Base-by-base conservation (phyloP, 1,284 basidiomycete genomes). In the Cryptococcus floricola region DNA sequence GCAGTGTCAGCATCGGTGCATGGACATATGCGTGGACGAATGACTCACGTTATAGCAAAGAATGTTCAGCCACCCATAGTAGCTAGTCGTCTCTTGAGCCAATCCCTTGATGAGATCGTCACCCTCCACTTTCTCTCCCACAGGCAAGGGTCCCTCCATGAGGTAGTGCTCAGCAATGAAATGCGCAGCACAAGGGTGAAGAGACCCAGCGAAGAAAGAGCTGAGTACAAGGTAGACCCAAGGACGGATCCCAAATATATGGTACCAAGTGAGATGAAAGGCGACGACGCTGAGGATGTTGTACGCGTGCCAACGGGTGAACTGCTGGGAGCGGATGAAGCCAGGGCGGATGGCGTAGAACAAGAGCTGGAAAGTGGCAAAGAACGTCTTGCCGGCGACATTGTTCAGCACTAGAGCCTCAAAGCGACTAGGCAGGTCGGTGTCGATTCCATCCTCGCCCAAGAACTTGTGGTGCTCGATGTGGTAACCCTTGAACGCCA, bases 91-190 rank as follows among this genome's bases (percentile, higher is more conserved):
- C 79, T 98, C 96, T 74, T 98, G 94, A 18, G 64, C 69, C 41
- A 77, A 61, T 34, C 60, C 67, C 52, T 70, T 63, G 16, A 70
- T 58, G 42, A 58, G 52, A 19, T 52, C 57, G 45, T 59, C 50
- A 70, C 76, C 57, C 63, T 71, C 50, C 58, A 38, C 23, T 14
- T 68, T 58, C 34, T 57, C 57, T 19, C 57, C 60, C 9, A 56
- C 56, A 18, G 55, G 54, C 18, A 50, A 39, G 52, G 89, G 81
- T 4, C 88, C 88, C 65, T 92, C 89, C 87, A 92, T 94, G 31
- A 96, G 81, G 70, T 94, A 95, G 75, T 96, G 92, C 77, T 97
- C 93, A 4, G 93, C 93, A 63, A 98, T 97, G 70, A 98, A 98
- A 79, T 98, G 95, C 1, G 90, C 95, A 0, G 94, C 94, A 67